phyloP scores from a whole-genome alignment of 179 eudicot species.

The Heliamphora pulchella region DNA sequence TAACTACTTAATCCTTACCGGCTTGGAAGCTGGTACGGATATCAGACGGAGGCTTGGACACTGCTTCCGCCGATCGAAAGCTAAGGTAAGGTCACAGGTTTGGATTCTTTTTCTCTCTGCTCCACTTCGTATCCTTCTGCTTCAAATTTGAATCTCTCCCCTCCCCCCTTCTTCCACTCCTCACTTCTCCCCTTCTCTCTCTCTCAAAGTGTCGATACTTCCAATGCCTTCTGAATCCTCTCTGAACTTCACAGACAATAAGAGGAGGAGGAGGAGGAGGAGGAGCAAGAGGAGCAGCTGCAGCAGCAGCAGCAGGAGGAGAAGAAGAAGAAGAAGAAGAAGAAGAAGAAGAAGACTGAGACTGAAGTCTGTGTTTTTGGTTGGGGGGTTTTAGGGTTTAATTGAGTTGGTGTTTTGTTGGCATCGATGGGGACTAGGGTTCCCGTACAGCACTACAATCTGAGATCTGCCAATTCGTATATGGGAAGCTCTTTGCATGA shows the following conservation, averaged over 20 bases:
- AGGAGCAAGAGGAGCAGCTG: not conserved
- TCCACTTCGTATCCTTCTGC: not conserved
- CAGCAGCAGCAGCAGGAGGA: conserved; percentile 1
- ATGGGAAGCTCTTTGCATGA: conserved; percentile 46
- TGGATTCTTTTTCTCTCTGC: conserved; percentile 8
- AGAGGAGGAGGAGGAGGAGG: not conserved
- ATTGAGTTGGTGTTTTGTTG: conserved; percentile 3
- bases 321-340: conserved; percentile 7
- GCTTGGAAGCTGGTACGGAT: conserved; percentile 30
- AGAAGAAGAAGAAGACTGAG: not conserved
- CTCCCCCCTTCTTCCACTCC: not conserved
- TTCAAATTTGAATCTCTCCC: conserved; percentile 2
- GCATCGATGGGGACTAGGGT: conserved; percentile 55
- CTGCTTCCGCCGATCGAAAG: conserved; percentile 6
- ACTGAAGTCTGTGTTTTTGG: not conserved
- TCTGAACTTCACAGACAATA: conserved; percentile 2
- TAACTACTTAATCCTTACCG: not conserved
- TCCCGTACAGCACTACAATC: conserved; percentile 47
- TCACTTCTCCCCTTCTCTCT: not conserved
- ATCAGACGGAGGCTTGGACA: conserved; percentile 33
- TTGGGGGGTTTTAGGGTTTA: not conserved
- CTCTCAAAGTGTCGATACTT: not conserved
- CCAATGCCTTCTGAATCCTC: conserved; percentile 11
- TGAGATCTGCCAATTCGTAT: conserved; percentile 53
- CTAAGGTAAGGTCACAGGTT: conserved; percentile 28